Evolutionary conservation across 176 grass and related monocot species (phyloP), one percentile per base, ranked within the genome.

Genomic region (Ampelocalamus luodianensis): DNA sequence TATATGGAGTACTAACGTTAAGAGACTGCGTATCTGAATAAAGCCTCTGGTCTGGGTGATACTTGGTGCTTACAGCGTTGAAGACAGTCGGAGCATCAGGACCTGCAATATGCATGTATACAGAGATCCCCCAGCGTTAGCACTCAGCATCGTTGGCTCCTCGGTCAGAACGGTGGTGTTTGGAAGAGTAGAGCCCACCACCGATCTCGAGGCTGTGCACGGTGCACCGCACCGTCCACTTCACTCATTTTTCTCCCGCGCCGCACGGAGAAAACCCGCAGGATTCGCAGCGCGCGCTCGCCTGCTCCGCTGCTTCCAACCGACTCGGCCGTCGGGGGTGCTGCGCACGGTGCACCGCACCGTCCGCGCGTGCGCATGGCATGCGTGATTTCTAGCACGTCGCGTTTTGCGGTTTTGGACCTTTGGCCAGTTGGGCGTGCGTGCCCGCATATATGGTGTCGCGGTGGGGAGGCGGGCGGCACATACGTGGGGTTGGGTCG

Each of bases 1-100:
- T n/a, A n/a, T n/a, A 29, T 29, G 13, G 12, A 68, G 17, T 6
- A 0, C 22, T 69, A 23, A 43, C 8, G 8, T 43, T 10, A 69
- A 42, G 37, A 11, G 67, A 70, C 8, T 10, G 65, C 6, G 16
- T 58, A n/a, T 58, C 20, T 23, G 55, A n/a, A 58, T 6, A 20
- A 54, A 20, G 51, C 53, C 53, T 20, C 17, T 8, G 5, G 53
- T 8, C 5, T 20, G 6, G 5, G 5, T 12, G 32, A 34, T 9
- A 67, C 17, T 3, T 3, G 18, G 23, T 38, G 87, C 93, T 92
- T 79, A 89, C 93, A 71, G 85, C 83, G 83, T 95, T 95, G 85
- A 92, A 92, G 32, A 89, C 79, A 49, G 88, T 71, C 18, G 90
- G 93, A 69, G 88, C 93, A 29, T 63, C 90, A 76, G 88, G 86